Evolutionary conservation across 73 alveolate genomes (phyloP), one percentile per base, ranked within the genome.

Genomic region (Durusdinium trenchii): DNA sequence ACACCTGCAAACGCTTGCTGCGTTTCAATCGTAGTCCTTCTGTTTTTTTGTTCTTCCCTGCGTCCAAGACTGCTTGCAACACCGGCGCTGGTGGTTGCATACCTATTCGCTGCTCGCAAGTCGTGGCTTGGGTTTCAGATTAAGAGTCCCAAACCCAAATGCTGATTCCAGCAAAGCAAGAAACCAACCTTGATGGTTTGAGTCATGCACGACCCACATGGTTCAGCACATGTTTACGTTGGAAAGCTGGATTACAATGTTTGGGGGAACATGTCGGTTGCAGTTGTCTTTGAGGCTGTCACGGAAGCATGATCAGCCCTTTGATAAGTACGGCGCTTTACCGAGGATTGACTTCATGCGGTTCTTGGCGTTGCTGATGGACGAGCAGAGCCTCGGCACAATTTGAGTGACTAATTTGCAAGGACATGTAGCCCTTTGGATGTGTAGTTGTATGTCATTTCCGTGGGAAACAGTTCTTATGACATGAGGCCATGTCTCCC

Each of bases 101-200:
- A 87, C 36, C 95, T 87, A 40, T 28, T 43, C 10, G 95, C 95
- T 6, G 95, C 95, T 20, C 78, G 95, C 83, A 87, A 87, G 47
- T 35, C 57, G 95, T 30, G 10, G 6, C 95, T 43, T 69, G 95
- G 84, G 94, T n/a, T 40, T 51, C n/a, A 32, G 32, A 35, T 46
- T n/a, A 61, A 30, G 76, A 28, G 18, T 26, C 2, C 10, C 9
- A 1, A 36, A 47, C 73, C 54, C 54, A 20, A 6, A 26, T 38
- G 46, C 10, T 78, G 36, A 23, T 35, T 3, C 2, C 51, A 38
- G 20, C 43, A 23, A 40, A 62, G 76, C 76, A 62, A 7, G 32
- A 62, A 5, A 50, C 36, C 16, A 16, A 38, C 38, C 60, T 76
- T 40, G 42, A 78, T 43, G 73, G 0, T 47, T 48, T 81, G 12